Evolutionary conservation across 2,329 filamentous ascomycete species (phyloP), one percentile per base, ranked within the genome.

Genomic region (Pseudocercospora fijiensis): DNA sequence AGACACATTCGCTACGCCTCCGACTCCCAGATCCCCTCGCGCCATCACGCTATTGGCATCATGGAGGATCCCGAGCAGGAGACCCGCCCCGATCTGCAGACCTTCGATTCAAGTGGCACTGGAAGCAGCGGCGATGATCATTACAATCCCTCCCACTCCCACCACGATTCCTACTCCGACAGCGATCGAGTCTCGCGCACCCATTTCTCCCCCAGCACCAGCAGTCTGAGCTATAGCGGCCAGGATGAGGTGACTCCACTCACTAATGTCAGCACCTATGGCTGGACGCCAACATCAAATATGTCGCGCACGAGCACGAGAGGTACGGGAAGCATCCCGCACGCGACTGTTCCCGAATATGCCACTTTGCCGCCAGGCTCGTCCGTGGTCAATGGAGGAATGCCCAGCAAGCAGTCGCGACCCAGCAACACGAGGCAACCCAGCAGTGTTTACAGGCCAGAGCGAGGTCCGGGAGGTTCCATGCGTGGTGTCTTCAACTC

Each of bases 361-460:
- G 69, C 69, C 37, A 59, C 56, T 24, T 51, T 64, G 26, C 63
- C 67, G 16, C 60, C 68, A 13, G 67, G 59, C 11, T 45, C 63
- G 7, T 59, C 65, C 18, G 57, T 60, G 30, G 60, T 63, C 33
- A 67, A 65, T 33, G 67, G 65, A 18, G 53, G 27, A 24, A 64
- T 27, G 58, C 66, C 13, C 68, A 70, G 57, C n/a, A 66, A 66
- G 47, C 65, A 64, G 10, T 43, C 66, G 8, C 76, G 82, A 27
- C 82, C 81, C 13, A 69, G 69, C 1, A 78, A 79, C n/a, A 75
- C 78, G 10, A 72, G 82, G 60, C 81, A 80, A 26, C 81, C 81
- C 20, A 70, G 65, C 81, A 65, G 79, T 43, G 79, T 81, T 49
- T 84, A 84, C 68, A 78, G 78, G 18, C 82, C 82, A 13, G 76